Conservation (phyloP, 441 rosid species). For the Jatropha podagrica region DNA sequence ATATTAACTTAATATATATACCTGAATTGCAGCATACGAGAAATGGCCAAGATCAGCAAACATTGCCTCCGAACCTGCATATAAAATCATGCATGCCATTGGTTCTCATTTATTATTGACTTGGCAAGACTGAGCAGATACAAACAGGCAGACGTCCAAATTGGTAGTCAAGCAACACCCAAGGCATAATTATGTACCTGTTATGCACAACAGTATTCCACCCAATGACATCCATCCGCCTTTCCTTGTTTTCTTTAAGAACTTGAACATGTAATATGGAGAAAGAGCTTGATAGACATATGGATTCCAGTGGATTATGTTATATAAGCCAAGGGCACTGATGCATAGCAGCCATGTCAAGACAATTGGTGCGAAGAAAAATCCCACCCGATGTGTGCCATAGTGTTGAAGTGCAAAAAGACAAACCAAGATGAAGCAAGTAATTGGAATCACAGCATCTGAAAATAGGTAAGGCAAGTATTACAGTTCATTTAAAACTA, state of each 20-base stretch:
- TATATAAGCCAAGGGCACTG: conserved; percentile 88
- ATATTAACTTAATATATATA: conserved; percentile 14
- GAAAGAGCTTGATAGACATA: conserved; percentile 85
- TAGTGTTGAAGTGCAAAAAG: conserved; percentile 96
- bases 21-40: conserved; percentile 92
- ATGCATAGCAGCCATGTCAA: conserved; percentile 83
- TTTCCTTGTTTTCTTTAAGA: conserved; percentile 81
- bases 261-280: conserved; percentile 96
- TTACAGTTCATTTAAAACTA: conserved; percentile 1
- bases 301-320: conserved; percentile 83
- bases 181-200: conserved; percentile 51
- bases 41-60: conserved; percentile 99
- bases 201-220: conserved; percentile 89
- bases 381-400: conserved; percentile 89
- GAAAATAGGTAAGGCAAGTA: conserved; percentile 27
- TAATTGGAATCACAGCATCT: conserved; percentile 90
- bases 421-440: conserved; percentile 90
- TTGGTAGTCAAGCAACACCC: background rate
- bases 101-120: background rate
- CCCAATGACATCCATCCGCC: conserved; percentile 99
- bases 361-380: conserved; percentile 86
- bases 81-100: conserved; percentile 19
- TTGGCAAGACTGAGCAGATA: background rate
- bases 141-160: conserved; percentile 5
- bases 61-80: conserved; percentile 98